Conservation (phyloP, 768 basidiomycete species). For the Tylopilus sp. region DNA sequence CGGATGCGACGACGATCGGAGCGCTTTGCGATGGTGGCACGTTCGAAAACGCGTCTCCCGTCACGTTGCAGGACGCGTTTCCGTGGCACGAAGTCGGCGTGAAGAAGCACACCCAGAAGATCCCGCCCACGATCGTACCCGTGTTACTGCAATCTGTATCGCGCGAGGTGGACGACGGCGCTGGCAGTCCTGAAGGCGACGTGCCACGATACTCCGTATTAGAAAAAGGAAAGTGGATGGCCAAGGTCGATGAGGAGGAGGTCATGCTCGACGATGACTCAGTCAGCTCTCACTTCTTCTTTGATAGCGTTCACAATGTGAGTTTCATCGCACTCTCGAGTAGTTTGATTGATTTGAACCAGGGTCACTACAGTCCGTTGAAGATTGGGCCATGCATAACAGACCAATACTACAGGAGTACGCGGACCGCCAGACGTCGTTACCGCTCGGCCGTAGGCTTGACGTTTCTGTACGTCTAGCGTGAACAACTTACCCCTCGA, state of each 20-base stretch:
- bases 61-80: conserved; percentile 8
- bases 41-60: conserved; percentile 11
- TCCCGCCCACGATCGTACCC: conserved; percentile 19
- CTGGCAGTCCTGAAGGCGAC: neutral
- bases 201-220: conserved; percentile 2
- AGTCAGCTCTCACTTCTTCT: neutral
- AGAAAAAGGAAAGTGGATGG: conserved; percentile 19
- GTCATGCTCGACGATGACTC: neutral
- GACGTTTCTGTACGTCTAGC: conserved; percentile 21
- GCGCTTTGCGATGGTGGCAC: neutral
- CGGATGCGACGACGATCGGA: neutral
- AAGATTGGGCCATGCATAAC: conserved; percentile 24
- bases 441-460: conserved; percentile 24
- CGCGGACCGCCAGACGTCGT: conserved; percentile 24
- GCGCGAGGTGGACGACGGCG: neutral
- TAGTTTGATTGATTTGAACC: neutral
- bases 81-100: conserved; percentile 2
- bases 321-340: neutral
- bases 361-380: conserved; percentile 7
- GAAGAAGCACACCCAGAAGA: neutral
- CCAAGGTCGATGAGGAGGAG: neutral
- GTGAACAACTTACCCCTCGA: neutral
- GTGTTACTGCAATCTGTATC: conserved; percentile 12
- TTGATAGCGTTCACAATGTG: neutral
- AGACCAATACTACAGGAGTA: conserved; percentile 25